Evolutionary conservation across 2,329 filamentous ascomycete genomes (phyloP).

Genomic region (Raffaelea deltoideospora): DNA sequence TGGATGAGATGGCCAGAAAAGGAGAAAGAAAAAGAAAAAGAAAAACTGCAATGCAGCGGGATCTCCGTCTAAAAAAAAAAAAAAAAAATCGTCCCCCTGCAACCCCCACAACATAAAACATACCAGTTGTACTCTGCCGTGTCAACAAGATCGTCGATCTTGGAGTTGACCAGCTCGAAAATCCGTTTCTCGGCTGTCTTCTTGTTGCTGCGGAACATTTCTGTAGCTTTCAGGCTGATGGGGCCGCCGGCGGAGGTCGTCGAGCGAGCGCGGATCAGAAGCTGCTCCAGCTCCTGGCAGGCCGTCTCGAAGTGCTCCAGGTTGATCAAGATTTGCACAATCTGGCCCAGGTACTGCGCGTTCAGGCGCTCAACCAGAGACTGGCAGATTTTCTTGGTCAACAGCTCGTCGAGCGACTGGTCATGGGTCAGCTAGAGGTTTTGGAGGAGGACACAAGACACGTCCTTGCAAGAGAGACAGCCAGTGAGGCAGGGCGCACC

Average conservation of each 20-base stretch:
- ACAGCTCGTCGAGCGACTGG: slow-evolving; percentile 82
- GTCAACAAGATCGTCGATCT: slow-evolving; percentile 94
- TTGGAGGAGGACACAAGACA: too few relatives aligned
- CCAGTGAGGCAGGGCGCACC: too few relatives aligned
- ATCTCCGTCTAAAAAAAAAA: too few relatives aligned
- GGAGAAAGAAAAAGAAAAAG: too few relatives aligned
- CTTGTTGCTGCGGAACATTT: slow-evolving; percentile 76
- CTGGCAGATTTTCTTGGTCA: slow-evolving; percentile 82
- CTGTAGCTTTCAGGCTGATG: slow-evolving; percentile 66
- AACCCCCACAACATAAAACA: slow-evolving; percentile 9
- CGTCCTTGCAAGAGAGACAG: too few relatives aligned
- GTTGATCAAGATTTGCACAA: slow-evolving; percentile 96
- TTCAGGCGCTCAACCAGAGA: slow-evolving; percentile 75
- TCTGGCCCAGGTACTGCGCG: slow-evolving; percentile 91
- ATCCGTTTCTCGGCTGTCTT: slow-evolving; percentile 95
- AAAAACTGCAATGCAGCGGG: too few relatives aligned
- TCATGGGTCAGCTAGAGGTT: slow-evolving; percentile 5
- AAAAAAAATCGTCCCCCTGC: too few relatives aligned
- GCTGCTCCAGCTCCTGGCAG: slow-evolving; percentile 73
- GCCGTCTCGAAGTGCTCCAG: slow-evolving; percentile 92
- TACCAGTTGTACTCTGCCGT: slow-evolving; percentile 95
- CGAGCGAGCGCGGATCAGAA: slow-evolving; percentile 72
- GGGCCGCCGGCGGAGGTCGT: slow-evolving; percentile 69
- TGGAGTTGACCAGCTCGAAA: slow-evolving; percentile 95
- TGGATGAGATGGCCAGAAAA: too few relatives aligned